Evolutionary conservation across 805 yeast species (phyloP), one percentile per base, ranked within the genome.

Genomic region (Gaillardinia entomophila): DNA sequence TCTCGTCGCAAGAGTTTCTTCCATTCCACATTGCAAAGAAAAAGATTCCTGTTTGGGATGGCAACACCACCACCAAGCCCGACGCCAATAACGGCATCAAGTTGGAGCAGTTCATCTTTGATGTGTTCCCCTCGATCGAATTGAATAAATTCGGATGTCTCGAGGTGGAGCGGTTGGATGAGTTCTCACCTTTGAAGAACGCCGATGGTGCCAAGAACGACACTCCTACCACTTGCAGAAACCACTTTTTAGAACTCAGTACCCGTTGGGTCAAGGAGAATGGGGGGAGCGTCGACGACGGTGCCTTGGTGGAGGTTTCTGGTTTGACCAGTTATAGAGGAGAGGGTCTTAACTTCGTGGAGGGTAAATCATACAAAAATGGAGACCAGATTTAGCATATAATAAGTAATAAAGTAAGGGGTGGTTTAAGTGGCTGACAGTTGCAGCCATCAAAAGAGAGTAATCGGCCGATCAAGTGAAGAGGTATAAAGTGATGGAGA

Each of bases 21-120:
- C 97, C 97, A n/a, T 90, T 81, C 66, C 99, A 92, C 59, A 76
- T 90, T 53, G 98, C 99, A 15, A 75, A 71, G 54, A 92, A 92
- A 73, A 90, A 88, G 66, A 86, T 92, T 41, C 77, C 86, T 3
- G 51, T 53, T 13, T 71, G 75, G 31, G 77, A 79, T 46, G 61
- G 75, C 0, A 77, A 76, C 19, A 54, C 64, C 31, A 53, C 62
- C 25, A 48, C 65, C 18, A 76, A 73, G 46, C 96, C 97, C n/a
- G 45, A 66, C 1, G 73, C 66, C 36, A 85, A 90, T 29, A 92
- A 92, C 56, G 98, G 97, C 27, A 79, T 90, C 52, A 92, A 92
- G 57, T 70, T 92, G 51, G 99, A 92, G 58, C 97, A 90, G 57
- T 92, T 92, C 49, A 95, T 92, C 36, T 92, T 92, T 63, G 99